A percentile compares a stretch with the other conserved stretches of the same genome.
These are phyloP conservation scores for Panus rudis DNA, from an alignment of 768 basidiomycete genomes.

Conservation along the genomic window DNA sequence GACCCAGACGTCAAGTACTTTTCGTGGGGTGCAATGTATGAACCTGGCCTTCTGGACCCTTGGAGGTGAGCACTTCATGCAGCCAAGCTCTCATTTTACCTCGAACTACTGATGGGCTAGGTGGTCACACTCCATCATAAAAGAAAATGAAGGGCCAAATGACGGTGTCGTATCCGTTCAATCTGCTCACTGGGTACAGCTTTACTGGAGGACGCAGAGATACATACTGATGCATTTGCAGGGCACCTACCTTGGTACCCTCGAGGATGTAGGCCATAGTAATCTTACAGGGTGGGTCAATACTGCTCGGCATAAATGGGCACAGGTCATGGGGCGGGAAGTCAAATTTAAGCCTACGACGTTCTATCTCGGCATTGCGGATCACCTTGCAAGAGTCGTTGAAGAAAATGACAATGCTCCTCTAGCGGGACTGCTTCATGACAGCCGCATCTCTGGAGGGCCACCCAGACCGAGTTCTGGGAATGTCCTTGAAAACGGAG, in stretches of 20 bases:
- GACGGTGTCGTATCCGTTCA: constrained; percentile 89
- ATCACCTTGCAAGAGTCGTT: constrained; percentile 71
- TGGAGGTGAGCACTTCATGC: constrained; percentile 51
- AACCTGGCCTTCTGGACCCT: constrained; percentile 85
- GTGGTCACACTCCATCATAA: constrained; percentile 75
- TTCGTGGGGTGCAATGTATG: constrained; percentile 90
- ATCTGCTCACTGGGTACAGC: constrained; percentile 76
- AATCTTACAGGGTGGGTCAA: constrained; percentile 95
- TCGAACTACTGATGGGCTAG: constrained; percentile 12
- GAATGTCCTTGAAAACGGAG: too few relatives aligned
- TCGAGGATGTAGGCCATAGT: constrained; percentile 85
- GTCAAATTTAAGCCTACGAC: constrained; percentile 89
- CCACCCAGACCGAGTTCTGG: too few relatives aligned
- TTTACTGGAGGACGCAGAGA: too few relatives aligned
- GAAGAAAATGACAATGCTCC: too few relatives aligned
- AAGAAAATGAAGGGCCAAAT: constrained; percentile 86
- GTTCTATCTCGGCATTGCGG: constrained; percentile 81
- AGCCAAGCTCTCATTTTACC: background rate
- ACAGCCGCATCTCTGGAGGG: too few relatives aligned
- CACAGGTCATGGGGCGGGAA: constrained; percentile 80
- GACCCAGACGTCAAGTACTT: constrained; percentile 78
- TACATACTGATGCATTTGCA: constrained; percentile 20
- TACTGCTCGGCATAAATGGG: constrained; percentile 80
- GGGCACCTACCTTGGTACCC: constrained; percentile 94
- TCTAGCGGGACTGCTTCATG: too few relatives aligned